Evolutionary conservation across 2,329 filamentous ascomycete genomes (phyloP).

Genomic region (Hirsutella minnesotensis): DNA sequence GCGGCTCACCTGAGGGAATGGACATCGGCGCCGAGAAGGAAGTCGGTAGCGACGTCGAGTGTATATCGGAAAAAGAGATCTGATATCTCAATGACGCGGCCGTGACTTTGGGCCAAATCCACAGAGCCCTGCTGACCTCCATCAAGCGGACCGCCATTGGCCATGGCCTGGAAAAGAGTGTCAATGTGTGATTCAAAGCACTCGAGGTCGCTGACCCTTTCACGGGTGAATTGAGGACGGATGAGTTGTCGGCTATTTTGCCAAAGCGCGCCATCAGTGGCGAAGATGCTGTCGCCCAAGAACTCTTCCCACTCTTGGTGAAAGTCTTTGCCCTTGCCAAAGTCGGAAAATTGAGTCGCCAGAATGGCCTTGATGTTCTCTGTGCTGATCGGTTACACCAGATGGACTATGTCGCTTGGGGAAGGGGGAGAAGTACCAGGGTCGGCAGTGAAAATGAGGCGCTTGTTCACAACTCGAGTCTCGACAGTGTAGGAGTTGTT

Average conservation of each 20-base stretch:
- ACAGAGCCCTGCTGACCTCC: conserved; percentile 48
- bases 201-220: conserved; percentile 70
- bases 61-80: conserved; percentile 78
- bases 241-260: conserved; percentile 71
- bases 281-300: conserved; percentile 63
- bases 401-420: too few relatives aligned
- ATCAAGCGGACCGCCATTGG: conserved; percentile 42
- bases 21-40: conserved; percentile 69
- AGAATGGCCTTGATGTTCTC: conserved; percentile 86
- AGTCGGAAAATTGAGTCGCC: conserved; percentile 73
- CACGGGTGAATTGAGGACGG: conserved; percentile 75
- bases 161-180: conserved; percentile 57
- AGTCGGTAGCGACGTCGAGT: conserved; percentile 77
- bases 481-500: conserved; percentile 47
- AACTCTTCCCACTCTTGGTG: conserved; percentile 65
- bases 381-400: too few relatives aligned
- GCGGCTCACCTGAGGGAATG: conserved; percentile 39
- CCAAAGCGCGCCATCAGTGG: conserved; percentile 70
- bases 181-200: conserved; percentile 72
- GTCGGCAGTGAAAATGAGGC: conserved; percentile 67
- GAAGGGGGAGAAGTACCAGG: conserved; percentile 22
- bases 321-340: conserved; percentile 68
- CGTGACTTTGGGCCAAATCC: conserved; percentile 48
- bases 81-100: conserved; percentile 54
- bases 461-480: conserved; percentile 36